A percentile compares a stretch with the other conserved stretches of the same genome.
These are phyloP conservation scores for Carex kokanica DNA, from an alignment of 176 grass and related monocot genomes.

Conservation along the genomic window DNA sequence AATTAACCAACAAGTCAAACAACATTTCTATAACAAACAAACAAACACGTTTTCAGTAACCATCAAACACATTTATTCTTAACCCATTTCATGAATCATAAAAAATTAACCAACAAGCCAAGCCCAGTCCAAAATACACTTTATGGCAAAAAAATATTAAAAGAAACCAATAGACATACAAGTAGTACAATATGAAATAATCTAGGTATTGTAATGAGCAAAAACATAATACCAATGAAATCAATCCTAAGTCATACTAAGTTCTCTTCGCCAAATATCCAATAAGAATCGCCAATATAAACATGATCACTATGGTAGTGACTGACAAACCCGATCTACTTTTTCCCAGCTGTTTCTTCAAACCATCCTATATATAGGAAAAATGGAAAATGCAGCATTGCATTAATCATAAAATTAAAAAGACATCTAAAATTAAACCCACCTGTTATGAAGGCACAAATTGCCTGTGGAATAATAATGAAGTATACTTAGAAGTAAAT, in stretches of 20 bases:
- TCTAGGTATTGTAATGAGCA: background rate
- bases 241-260: background rate
- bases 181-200: background rate
- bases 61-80: background rate
- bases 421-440: background rate
- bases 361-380: background rate
- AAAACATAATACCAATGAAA: background rate
- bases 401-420: background rate
- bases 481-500: conserved; percentile 8
- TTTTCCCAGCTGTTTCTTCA: conserved; percentile 47
- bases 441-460: background rate
- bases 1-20: conserved; percentile 10
- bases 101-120: conserved; percentile 14
- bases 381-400: conserved; percentile 15
- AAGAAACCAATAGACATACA: background rate
- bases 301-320: conserved; percentile 37
- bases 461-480: background rate
- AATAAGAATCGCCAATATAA: conserved; percentile 34
- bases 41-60: background rate
- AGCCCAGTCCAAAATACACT: background rate
- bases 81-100: background rate
- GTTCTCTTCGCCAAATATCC: conserved; percentile 45
- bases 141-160: background rate
- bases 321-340: conserved; percentile 46
- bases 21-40: background rate